phyloP scores from a whole-genome alignment of 2,329 filamentous ascomycete genomes.

The Ophiocordyceps unilateralis region DNA sequence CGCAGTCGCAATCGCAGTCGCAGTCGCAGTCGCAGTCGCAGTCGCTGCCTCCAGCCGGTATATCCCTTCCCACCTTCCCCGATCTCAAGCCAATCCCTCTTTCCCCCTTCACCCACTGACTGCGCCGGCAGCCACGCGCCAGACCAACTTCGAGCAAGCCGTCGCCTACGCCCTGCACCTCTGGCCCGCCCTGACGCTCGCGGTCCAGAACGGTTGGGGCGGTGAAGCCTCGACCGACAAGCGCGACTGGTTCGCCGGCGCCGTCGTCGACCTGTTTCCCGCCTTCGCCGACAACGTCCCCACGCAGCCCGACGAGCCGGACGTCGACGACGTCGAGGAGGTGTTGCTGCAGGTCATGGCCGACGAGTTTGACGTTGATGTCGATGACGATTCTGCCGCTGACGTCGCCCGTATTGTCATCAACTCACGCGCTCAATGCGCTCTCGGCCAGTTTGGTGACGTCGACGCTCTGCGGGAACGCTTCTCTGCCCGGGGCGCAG shows the following conservation, averaged over 20 bases:
- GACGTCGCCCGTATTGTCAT: slow-evolving; percentile 60
- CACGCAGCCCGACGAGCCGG: slow-evolving; percentile 32
- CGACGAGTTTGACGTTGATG: slow-evolving; percentile 85
- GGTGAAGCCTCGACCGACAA: slow-evolving; percentile 71
- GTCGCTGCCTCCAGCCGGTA: slow-evolving; percentile 15
- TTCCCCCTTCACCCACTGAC: background rate
- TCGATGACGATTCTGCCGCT: slow-evolving; percentile 75
- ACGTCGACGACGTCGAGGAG: slow-evolving; percentile 65
- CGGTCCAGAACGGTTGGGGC: slow-evolving; percentile 77
- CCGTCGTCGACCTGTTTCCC: slow-evolving; percentile 63
- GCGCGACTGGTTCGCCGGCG: slow-evolving; percentile 90
- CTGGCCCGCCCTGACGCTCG: slow-evolving; percentile 77
- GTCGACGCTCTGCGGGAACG: slow-evolving; percentile 45
- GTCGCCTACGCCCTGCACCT: slow-evolving; percentile 72
- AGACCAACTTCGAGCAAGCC: slow-evolving; percentile 64
- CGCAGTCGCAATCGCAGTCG: slow-evolving; percentile 9
- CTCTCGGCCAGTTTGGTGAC: slow-evolving; percentile 46
- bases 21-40: slow-evolving; percentile 9
- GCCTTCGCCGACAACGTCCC: slow-evolving; percentile 35
- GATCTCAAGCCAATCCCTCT: background rate
- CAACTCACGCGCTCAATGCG: slow-evolving; percentile 44
- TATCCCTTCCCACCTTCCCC: slow-evolving; percentile 1
- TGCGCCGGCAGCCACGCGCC: slow-evolving; percentile 28
- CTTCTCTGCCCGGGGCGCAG: slow-evolving; percentile 45
- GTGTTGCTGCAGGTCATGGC: slow-evolving; percentile 80